Base-by-base conservation (phyloP, 371 early-diverging fungal genomes). In the Apophysomyces sp. region DNA sequence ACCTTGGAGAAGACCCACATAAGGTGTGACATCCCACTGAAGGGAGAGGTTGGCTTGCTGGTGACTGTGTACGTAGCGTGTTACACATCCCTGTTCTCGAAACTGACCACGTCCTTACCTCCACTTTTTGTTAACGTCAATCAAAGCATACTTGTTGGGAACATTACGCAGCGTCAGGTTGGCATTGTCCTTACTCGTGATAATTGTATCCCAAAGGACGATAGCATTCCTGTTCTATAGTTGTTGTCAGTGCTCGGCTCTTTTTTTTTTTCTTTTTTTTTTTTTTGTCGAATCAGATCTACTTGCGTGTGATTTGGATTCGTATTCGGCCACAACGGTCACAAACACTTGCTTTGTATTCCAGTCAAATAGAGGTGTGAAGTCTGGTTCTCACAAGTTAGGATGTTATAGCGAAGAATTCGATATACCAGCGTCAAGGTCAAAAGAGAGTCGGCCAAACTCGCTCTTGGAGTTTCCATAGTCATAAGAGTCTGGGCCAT, bases 271-370 rank as follows among this genome's bases (percentile, higher is more conserved):
- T n/a, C n/a, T n/a, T 13, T 11, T 26, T 51, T 55, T 55, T 26
- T 34, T 29, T 57, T 34, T 18, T 44, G 11, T 24, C 15, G 13
- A 21, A 36, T 52, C 27, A 2, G 39, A 40, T 24, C 32, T 57
- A 61, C 67, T 75, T 83, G 76, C 86, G 73, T 85, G 84, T 30
- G 83, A 76, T 16, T 77, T 72, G 4, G 92, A 89, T 58, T 80
- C 75, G 66, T 92, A 98, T 64, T 96, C 95, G 13, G 88, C 94
- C 2, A 95, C 89, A 6, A 92, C 84, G 54, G 88, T 91, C 16
- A 94, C 89, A 73, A 95, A 96, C 49, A 98, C 74, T 68, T 95
- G 95, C 79, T 98, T 98, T 28, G 97, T 96, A 73, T 98, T 97
- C 97, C 97, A 98, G 70, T 94, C 88, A 70, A 97, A 97, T 52